A percentile compares a stretch with the other conserved stretches of the same genome.
phyloP scores from a whole-genome alignment of 169 alveolate genomes.

The Besnoitia besnoiti region DNA sequence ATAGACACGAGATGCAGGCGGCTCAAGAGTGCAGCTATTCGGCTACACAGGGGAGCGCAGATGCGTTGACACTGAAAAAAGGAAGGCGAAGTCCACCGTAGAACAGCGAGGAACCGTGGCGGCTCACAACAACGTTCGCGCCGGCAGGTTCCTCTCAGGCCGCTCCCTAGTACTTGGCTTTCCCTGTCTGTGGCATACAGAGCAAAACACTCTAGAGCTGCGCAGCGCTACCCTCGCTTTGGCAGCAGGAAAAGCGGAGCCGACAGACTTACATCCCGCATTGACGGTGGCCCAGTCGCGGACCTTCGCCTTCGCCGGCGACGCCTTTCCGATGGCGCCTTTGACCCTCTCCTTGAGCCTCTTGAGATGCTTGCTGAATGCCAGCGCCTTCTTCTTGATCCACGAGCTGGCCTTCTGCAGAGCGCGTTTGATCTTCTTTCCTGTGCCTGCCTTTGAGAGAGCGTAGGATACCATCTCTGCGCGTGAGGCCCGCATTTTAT shows the following conservation, averaged over 20 bases:
- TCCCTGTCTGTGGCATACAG: not conserved
- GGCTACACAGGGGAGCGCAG: too few species aligned
- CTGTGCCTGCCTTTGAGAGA: not conserved
- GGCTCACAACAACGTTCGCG: too few species aligned
- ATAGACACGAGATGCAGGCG: too few species aligned
- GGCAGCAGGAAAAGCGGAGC: too few species aligned
- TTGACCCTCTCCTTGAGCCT: not conserved
- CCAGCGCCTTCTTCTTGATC: not conserved
- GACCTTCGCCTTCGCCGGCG: not conserved
- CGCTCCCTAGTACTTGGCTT: too few species aligned
- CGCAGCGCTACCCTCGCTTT: too few species aligned
- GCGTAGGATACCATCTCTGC: not conserved
- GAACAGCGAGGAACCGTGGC: too few species aligned
- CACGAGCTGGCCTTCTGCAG: not conserved
- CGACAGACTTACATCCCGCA: conserved; percentile 4
- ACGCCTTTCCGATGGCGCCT: not conserved
- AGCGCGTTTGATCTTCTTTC: not conserved
- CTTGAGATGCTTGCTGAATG: not conserved
- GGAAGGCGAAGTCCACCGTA: too few species aligned
- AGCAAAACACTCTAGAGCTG: too few species aligned
- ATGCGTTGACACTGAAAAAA: too few species aligned
- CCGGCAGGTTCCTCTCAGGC: too few species aligned
- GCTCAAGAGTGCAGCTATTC: too few species aligned
- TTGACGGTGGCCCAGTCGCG: conserved; percentile 13
- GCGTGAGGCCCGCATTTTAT: not conserved